Evolutionary conservation across 2,329 filamentous ascomycete genomes (phyloP).

Genomic region (Microdochium nivale): DNA sequence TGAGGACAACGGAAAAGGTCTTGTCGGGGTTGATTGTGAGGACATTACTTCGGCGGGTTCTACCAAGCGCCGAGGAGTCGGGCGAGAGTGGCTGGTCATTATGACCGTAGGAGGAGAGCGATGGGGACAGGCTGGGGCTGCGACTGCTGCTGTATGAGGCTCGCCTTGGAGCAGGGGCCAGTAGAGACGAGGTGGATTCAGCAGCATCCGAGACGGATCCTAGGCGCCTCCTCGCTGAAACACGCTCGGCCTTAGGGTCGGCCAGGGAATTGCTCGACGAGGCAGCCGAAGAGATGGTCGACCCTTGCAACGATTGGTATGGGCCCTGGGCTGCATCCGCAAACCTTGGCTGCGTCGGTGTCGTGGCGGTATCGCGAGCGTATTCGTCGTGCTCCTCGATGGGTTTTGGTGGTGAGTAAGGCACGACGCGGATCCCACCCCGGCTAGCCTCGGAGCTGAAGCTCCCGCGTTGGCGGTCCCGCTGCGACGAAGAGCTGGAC

Average conservation of each 20-base stretch:
- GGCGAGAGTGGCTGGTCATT: conserved; percentile 13
- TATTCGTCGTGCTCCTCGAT: not conserved
- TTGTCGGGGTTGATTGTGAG: conserved; percentile 47
- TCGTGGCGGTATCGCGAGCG: not conserved
- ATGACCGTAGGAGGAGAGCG: conserved; percentile 12
- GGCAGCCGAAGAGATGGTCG: not conserved
- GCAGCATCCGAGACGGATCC: conserved; percentile 21
- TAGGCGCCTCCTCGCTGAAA: conserved; percentile 36
- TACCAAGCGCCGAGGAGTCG: conserved; percentile 16
- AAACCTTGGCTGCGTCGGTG: not conserved
- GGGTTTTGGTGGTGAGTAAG: conserved; percentile 35
- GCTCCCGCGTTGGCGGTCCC: conserved; percentile 26
- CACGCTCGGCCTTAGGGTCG: conserved; percentile 15
- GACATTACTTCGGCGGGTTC: conserved; percentile 31
- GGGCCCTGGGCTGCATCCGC: not conserved
- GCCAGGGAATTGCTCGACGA: not conserved
- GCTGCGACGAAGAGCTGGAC: conserved; percentile 16
- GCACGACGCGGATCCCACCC: conserved; percentile 37
- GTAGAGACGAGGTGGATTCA: conserved; percentile 20
- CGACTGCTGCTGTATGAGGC: conserved; percentile 29
- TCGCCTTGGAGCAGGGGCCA: conserved; percentile 25
- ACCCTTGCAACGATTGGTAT: not conserved
- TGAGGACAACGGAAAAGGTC: conserved; percentile 44
- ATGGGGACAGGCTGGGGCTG: conserved; percentile 26
- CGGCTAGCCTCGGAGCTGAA: conserved; percentile 31